Evolutionary conservation across 257 asterid species (phyloP).

Genomic region (Nicotiana noctiflora): DNA sequence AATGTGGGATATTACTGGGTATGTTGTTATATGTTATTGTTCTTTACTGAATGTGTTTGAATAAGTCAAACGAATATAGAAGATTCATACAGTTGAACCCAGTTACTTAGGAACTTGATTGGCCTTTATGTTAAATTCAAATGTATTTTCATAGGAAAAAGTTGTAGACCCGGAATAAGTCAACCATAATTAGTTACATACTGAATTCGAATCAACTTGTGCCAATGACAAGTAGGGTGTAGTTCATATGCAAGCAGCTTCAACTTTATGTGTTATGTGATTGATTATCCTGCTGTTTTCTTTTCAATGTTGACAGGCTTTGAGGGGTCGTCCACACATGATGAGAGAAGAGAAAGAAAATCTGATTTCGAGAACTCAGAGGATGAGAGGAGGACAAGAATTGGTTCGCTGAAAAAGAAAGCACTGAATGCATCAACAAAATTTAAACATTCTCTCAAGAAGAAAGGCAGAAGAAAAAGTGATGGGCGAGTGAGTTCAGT

Average conservation of each 20-base stretch:
- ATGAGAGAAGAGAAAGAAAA: constrained; percentile 78
- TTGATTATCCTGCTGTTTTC: constrained; percentile 13
- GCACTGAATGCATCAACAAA: constrained; percentile 78
- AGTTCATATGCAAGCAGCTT: neutral
- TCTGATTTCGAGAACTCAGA: constrained; percentile 85
- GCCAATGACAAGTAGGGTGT: neutral
- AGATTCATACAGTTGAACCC: neutral
- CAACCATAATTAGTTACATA: neutral
- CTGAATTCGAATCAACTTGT: neutral
- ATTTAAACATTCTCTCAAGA: constrained; percentile 81
- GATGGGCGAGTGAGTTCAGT: constrained; percentile 77
- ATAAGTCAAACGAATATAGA: neutral
- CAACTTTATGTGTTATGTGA: neutral
- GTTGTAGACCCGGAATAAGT: too few species aligned
- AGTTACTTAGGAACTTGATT: neutral
- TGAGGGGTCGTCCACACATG: constrained; percentile 72
- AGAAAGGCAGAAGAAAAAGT: constrained; percentile 68
- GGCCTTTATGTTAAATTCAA: neutral
- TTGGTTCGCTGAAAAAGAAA: constrained; percentile 72
- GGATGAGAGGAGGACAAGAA: constrained; percentile 77
- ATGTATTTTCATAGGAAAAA: neutral
- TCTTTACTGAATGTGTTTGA: neutral
- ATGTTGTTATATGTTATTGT: too few species aligned
- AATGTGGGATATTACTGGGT: too few species aligned
- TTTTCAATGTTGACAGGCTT: constrained; percentile 38